Base-by-base conservation (phyloP, 257 asterid species). In the Jacaranda mimosifolia region DNA sequence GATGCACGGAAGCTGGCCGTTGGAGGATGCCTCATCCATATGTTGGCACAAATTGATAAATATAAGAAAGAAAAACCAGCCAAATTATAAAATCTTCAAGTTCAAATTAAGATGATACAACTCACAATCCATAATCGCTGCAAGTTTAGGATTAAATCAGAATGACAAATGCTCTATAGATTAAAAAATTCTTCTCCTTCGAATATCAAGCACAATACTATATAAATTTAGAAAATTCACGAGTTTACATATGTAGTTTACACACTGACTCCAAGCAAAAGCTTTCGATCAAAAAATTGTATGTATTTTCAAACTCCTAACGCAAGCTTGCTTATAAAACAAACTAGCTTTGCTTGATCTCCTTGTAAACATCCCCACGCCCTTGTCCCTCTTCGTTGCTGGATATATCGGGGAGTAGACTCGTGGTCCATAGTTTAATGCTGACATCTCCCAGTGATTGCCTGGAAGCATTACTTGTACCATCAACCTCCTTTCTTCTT, bases 401-500 rank as follows among this genome's bases (percentile, higher is more conserved):
- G 7, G 11, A 9, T 1, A 45, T 8, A 45, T 45, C 12, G 9
- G 11, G 49, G 0, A 0, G 49, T 7, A 45, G 49, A 7, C 49
- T 4, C 12, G 7, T 7, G 7, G 3, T 45, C 49, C 49, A 7
- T 9, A 45, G 12, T 45, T 45, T 8, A 9, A 45, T 6, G 49
- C 45, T 7, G 14, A 11, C 14, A 46, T 11, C 11, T 56, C 18
- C 40, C 40, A 4, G 19, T 26, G 40, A n/a, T 9, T 26, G 14
- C 7, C 14, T 3, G 5, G 4, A 63, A 32, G 42, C 45, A 6
- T 32, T 40, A 4, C 35, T 19, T 26, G 56, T 15, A 46, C 58
- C 45, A 63, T 82, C 82, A 89, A 65, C 76, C 86, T 56, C 87
- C 91, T 78, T 77, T 92, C 87, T 85, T 91, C 88, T 86, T 90